Percentiles rank a stretch among this genome's conserved stretches.
These are phyloP conservation scores for Raphanus raphanistrum DNA, from an alignment of 345 rosid genomes.

Conservation along the genomic window DNA sequence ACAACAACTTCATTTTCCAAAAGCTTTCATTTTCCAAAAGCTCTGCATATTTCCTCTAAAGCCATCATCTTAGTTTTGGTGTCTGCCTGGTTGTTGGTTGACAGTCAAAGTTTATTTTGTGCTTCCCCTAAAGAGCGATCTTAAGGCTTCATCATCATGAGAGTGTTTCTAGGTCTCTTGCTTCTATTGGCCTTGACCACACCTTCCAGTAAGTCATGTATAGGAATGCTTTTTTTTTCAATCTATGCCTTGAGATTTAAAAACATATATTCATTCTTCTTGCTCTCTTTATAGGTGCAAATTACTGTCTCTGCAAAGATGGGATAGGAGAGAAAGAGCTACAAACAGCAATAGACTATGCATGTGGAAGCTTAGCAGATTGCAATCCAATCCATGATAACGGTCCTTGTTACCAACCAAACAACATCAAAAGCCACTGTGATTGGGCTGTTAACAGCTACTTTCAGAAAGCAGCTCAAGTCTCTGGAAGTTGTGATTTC, in stretches of 20 bases:
- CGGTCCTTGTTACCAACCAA: conserved; percentile 81
- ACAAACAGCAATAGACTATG: conserved; percentile 82
- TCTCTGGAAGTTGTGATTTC: conserved; percentile 38
- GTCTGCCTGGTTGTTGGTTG: conserved; percentile 2
- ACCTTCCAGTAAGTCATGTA: conserved; percentile 61
- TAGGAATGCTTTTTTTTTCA: conserved; percentile 16
- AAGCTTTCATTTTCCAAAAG: conserved; percentile 20
- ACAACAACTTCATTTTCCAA: conserved; percentile 18
- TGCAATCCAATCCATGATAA: conserved; percentile 56
- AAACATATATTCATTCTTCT: neutral
- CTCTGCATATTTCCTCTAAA: conserved; percentile 9
- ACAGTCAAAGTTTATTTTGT: conserved; percentile 23
- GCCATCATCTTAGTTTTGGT: conserved; percentile 31
- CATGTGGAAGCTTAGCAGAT: conserved; percentile 91
- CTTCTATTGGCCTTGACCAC: conserved; percentile 60
- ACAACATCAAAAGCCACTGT: conserved; percentile 53
- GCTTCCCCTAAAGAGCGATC: conserved; percentile 20
- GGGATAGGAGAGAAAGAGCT: conserved; percentile 52
- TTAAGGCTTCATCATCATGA: conserved; percentile 51
- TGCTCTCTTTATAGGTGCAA: conserved; percentile 49
- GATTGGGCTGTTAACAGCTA: conserved; percentile 46
- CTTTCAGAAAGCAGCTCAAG: conserved; percentile 38
- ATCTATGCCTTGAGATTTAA: conserved; percentile 3
- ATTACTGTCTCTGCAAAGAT: conserved; percentile 80
- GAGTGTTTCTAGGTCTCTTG: conserved; percentile 47